Evolutionary conservation across 768 basidiomycete genomes (phyloP).

Genomic region (Amanita molliuscula): DNA sequence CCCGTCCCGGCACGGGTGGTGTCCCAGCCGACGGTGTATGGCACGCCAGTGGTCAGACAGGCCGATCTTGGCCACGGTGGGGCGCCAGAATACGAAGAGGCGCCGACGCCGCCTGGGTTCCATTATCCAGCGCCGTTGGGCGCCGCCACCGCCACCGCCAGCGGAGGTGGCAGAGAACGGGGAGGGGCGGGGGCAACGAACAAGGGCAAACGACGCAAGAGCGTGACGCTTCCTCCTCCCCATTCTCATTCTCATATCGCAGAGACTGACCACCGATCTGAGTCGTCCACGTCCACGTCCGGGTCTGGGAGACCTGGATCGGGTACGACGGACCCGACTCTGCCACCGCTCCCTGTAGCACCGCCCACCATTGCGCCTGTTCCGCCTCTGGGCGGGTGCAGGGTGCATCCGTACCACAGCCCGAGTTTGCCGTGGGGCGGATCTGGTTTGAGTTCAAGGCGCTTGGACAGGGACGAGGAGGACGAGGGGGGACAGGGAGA

Average conservation of each 20-base stretch:
- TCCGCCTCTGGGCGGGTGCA: background rate
- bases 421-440: background rate
- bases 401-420: background rate
- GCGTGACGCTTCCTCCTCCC: background rate
- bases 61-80: background rate
- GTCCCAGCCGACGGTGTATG: background rate
- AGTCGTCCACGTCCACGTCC: no score
- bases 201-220: background rate
- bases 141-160: background rate
- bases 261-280: no score
- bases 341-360: background rate
- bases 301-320: no score
- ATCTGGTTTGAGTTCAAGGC: background rate
- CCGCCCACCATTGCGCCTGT: background rate
- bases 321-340: no score
- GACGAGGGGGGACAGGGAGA: background rate
- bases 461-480: no score
- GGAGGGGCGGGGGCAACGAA: background rate
- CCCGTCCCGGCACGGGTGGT: constrained; percentile 2
- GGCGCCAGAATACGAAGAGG: constrained; percentile 1
- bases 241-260: no score
- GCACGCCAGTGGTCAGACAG: background rate
- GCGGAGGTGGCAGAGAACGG: background rate
- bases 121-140: constrained; percentile 3
- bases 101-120: constrained; percentile 4